Evolutionary conservation across 2,329 filamentous ascomycete genomes (phyloP).

Genomic region (Ceratocystiopsis sp.): DNA sequence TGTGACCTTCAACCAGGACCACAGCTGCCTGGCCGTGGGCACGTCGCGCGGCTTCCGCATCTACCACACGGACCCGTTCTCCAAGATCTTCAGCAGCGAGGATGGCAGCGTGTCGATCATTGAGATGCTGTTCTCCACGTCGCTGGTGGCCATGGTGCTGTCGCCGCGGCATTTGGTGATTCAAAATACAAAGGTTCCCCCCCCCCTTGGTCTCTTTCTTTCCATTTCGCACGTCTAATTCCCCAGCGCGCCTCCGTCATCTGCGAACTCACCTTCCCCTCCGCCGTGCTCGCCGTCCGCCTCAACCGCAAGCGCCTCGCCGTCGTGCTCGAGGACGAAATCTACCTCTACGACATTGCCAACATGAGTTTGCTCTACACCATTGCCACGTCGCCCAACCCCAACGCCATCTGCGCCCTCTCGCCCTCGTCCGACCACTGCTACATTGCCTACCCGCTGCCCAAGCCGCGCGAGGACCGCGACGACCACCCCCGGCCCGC

Average conservation of each 20-base stretch:
- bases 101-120: slow-evolving; percentile 91
- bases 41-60: slow-evolving; percentile 91
- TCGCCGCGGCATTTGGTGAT: slow-evolving; percentile 88
- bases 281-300: slow-evolving; percentile 84
- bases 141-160: slow-evolving; percentile 80
- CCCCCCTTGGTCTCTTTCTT: not conserved
- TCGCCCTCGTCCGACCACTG: slow-evolving; percentile 92
- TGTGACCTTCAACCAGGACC: slow-evolving; percentile 98
- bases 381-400: slow-evolving; percentile 87
- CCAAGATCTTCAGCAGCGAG: slow-evolving; percentile 84
- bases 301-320: slow-evolving; percentile 88
- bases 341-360: slow-evolving; percentile 96
- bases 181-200: slow-evolving; percentile 78
- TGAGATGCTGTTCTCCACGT: slow-evolving; percentile 98
- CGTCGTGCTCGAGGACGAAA: slow-evolving; percentile 86
- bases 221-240: not conserved
- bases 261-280: slow-evolving; percentile 95
- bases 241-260: slow-evolving; percentile 57
- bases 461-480: slow-evolving; percentile 48
- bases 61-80: slow-evolving; percentile 92
- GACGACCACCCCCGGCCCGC: slow-evolving; percentile 42
- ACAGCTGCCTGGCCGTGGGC: slow-evolving; percentile 88
- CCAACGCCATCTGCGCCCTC: slow-evolving; percentile 75
- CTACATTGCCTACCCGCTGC: slow-evolving; percentile 85
- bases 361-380: slow-evolving; percentile 94